phyloP scores from a whole-genome alignment of 2,329 filamentous ascomycete genomes.

The Zelopaecilomyces penicillatus region DNA sequence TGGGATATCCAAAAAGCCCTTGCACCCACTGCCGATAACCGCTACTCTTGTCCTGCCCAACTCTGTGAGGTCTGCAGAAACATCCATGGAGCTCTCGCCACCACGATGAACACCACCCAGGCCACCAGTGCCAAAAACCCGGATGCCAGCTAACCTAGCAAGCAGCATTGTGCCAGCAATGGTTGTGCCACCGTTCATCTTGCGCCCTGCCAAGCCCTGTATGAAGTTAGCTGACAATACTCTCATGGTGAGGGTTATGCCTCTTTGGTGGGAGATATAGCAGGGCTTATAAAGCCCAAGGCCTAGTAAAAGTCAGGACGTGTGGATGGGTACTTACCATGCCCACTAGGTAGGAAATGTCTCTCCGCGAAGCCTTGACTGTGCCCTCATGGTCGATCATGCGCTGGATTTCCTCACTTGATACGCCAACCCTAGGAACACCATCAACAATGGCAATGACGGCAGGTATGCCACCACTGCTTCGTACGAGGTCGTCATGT shows the following conservation, averaged over 20 bases:
- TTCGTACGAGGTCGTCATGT: constrained; percentile 73
- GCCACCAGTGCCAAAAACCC: constrained; percentile 88
- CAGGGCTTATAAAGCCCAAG: not conserved
- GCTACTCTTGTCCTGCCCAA: constrained; percentile 82
- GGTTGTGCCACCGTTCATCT: constrained; percentile 81
- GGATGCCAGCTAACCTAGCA: constrained; percentile 77
- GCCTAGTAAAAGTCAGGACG: not conserved
- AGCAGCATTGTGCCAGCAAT: constrained; percentile 90
- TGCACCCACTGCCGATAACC: constrained; percentile 84
- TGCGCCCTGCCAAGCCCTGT: constrained; percentile 56
- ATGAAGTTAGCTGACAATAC: not conserved
- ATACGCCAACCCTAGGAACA: constrained; percentile 71
- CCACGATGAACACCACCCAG: constrained; percentile 91
- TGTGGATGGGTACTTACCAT: constrained; percentile 44
- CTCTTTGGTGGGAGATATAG: not conserved
- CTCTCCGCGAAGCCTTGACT: constrained; percentile 77
- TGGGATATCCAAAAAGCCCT: constrained; percentile 90
- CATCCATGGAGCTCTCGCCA: constrained; percentile 78
- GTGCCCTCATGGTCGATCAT: constrained; percentile 63
- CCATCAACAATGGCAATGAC: constrained; percentile 86
- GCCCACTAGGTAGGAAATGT: constrained; percentile 74
- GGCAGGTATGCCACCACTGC: constrained; percentile 75
- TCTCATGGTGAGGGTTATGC: too few species aligned
- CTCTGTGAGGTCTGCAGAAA: constrained; percentile 92
- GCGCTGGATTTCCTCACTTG: constrained; percentile 59